These are phyloP conservation scores for Acer negundo DNA, from an alignment of 345 rosid species.

Conservation along the genomic window DNA sequence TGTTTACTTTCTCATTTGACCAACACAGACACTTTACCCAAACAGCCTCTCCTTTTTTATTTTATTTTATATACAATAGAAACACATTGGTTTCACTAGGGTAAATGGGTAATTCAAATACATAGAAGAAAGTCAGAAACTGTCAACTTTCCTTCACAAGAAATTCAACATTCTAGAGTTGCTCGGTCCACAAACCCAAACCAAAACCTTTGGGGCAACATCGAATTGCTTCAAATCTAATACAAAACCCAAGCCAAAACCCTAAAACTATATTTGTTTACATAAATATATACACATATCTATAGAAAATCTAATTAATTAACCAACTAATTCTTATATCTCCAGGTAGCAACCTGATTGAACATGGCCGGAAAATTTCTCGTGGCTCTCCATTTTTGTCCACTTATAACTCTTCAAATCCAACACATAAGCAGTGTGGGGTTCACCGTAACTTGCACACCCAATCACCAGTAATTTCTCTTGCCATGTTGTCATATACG, in stretches of 20 bases:
- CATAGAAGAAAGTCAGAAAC: no score
- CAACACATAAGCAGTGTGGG: slow-evolving; percentile 36
- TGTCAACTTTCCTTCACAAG: no score
- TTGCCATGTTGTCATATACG: slow-evolving; percentile 42
- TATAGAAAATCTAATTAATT: neutral
- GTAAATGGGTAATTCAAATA: no score
- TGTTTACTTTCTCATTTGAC: no score
- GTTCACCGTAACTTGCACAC: slow-evolving; percentile 29
- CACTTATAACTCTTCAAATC: slow-evolving; percentile 42
- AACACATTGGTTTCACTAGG: no score
- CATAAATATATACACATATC: neutral
- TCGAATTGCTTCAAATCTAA: neutral
- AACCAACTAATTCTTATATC: slow-evolving; percentile 24
- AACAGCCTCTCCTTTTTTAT: no score
- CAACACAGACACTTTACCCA: no score
- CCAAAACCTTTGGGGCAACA: neutral
- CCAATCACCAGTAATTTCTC: slow-evolving; percentile 68
- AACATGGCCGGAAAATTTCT: slow-evolving; percentile 52
- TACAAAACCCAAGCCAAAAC: neutral
- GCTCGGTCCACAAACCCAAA: no score
- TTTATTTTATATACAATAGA: no score
- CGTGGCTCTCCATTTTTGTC: slow-evolving; percentile 40
- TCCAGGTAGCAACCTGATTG: slow-evolving; percentile 67
- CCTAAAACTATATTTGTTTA: neutral
- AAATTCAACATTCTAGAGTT: no score